Evolutionary conservation across 371 early-diverging fungal genomes (phyloP), one percentile per base, ranked within the genome.

Genomic region (Mortierella sp.): DNA sequence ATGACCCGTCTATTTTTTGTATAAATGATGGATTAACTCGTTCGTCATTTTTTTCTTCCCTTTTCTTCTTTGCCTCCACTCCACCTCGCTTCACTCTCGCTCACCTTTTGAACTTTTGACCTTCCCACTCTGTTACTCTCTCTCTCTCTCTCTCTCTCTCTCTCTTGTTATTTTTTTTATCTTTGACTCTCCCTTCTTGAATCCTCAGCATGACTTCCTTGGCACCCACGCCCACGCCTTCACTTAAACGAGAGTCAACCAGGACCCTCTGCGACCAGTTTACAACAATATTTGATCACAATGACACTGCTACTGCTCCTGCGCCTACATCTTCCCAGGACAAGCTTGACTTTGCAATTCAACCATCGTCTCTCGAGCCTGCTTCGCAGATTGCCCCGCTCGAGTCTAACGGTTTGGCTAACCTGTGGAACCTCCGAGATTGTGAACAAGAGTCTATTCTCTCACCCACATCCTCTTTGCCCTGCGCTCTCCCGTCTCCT

Each of bases 231-330:
- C 70, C 69, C 40, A 47, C 45, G 41, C 61, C 68, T 3, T 21
- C 36, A 5, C 76, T 75, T 40, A 55, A 62, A 53, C 53, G 63
- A 57, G 71, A 76, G 38, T 33, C 71, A 32, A 76, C 70, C 4
- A 47, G 76, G 1, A 58, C 63, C 22, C 76, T 75, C 24, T 76
- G 72, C 58, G 69, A 77, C 58, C 38, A 77, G 62, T 77, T 67
- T 65, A 77, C 72, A 10, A 65, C 67, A 41, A 50, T 72, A 57
- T 72, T 69, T 69, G 69, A 69, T 55, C 61, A 40, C 4, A 16
- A 15, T 38, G 58, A 58, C 16, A 24, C 40, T 33, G 28, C 52
- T 4, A 10, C 21, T 7, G 24, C 10, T 10, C 3, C 36, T 7
- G 15, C 10, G 28, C 3, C 40, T 52, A 36, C 16, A n/a, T 32